Base-by-base conservation (phyloP, 2,329 filamentous ascomycete species). In the Xylariaceae sp. region DNA sequence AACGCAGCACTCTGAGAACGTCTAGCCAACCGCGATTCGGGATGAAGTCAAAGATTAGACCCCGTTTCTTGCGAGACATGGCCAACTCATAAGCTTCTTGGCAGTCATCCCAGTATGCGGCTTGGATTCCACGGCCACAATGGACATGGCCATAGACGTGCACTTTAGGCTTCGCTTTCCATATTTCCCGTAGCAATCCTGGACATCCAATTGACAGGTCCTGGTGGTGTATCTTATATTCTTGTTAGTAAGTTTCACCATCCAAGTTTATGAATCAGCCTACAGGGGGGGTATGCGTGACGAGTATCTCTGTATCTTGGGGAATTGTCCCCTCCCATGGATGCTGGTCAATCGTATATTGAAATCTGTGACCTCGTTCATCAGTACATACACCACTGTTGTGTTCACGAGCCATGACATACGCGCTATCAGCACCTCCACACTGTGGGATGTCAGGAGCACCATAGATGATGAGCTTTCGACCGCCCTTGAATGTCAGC, bases 131-230 rank as follows among this genome's bases (percentile, higher is more conserved):
- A 41, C 86, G 80, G 9, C 82, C 87, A 62, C 78, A 86, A 70
- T 96, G 90, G 19, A 91, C 79, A 68, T 96, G 90, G 1, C 90
- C 90, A 65, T 94, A 95, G 42, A 95, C 78, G 67, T 95, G 89
- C 12, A 95, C 71, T 11, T 74, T 74, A 0, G 90, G 90, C 54
- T 81, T 83, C 11, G 90, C 82, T 33, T 86, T 80, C 83, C 86
- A 89, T 15, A 87, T 68, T 62, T 95, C 90, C 12, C 75, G 69
- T 6, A 92, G 75, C 6, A 95, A 76, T 48, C 80, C 77, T 6
- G 83, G 80, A 57, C 87, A 91, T 48, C 89, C 90, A 40, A 90
- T 71, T 2, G 77, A 82, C 44, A 83, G 77, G 57, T 86, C 86
- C 32, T 84, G 74, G 64, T 95, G 89, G 62, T 82, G 76, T 65